Percentiles rank a stretch among this genome's conserved stretches.
Evolutionary conservation across 108 stramenopile species (phyloP).

Genomic region (Thalassiosira profunda): DNA sequence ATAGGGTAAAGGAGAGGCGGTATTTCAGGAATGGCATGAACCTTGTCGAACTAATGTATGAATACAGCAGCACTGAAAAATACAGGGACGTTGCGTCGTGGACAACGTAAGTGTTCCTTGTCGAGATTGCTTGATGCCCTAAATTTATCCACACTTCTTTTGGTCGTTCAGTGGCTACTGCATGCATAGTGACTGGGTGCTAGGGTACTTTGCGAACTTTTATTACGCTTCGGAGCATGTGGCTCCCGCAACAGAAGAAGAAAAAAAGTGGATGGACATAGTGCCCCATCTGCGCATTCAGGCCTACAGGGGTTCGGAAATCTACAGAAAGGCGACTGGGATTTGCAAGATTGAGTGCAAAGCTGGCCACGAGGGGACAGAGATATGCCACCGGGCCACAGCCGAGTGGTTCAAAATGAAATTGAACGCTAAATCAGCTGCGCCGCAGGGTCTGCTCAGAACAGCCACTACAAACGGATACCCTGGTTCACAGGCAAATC

Average conservation of each 20-base stretch:
- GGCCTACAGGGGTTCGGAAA: constrained; percentile 22
- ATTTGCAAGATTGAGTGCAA: constrained; percentile 21
- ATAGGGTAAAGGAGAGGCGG: constrained; percentile 23
- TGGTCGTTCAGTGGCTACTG: too few species aligned
- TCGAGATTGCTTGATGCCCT: too few species aligned
- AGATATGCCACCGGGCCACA: constrained; percentile 25
- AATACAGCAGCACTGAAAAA: constrained; percentile 21
- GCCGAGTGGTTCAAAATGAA: too few species aligned
- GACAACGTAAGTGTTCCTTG: constrained; percentile 13
- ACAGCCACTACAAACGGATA: too few species aligned
- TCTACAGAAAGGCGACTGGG: constrained; percentile 5
- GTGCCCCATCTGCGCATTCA: constrained; percentile 26
- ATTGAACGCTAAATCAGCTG: too few species aligned
- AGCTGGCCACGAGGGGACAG: not conserved
- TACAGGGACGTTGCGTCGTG: constrained; percentile 18
- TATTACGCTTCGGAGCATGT: constrained; percentile 34
- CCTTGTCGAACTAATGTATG: constrained; percentile 36
- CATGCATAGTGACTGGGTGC: constrained; percentile 50
- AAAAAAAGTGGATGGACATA: constrained; percentile 2
- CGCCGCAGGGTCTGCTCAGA: too few species aligned
- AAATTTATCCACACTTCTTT: too few species aligned
- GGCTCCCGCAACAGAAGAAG: too few species aligned
- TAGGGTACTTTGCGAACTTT: constrained; percentile 49
- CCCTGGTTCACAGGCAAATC: too few species aligned
- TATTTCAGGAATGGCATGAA: constrained; percentile 41